Base-by-base conservation (phyloP, 345 rosid genomes). In the Aurinia saxatilis region DNA sequence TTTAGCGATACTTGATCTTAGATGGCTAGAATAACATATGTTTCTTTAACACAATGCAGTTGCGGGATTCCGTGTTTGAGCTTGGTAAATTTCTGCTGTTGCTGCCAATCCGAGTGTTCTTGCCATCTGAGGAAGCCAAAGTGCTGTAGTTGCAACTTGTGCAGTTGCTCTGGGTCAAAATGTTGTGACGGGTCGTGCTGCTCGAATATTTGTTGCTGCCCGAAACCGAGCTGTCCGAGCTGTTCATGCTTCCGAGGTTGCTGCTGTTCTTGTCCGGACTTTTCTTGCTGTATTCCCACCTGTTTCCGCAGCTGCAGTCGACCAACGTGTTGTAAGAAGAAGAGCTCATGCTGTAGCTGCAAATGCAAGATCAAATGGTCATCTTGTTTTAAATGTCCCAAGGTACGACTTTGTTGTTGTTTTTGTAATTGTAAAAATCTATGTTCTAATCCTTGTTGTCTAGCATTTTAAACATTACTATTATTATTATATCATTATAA, bases 61-160 rank as follows among this genome's bases (percentile, higher is more conserved):
- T 78, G 90, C 47, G 76, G 87, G 67, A 35, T 69, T 7, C 83
- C 88, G 39, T 81, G 96, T 45, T 76, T 79, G 45, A 84, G 71
- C 42, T 48, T 84, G 48, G 81, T 82, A 10, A 84, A 88, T 86
- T 76, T 86, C 41, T 86, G 89, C 58, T 85, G 96, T 66, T 80
- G 90, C 83, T 84, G 86, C 58, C 73, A 33, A 71, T 79, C 96
- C 37, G 66, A 57, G 25, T 81, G 87, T 63, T 79, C 84, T 7
- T 72, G 76, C 68, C 68, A 62, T 63, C 58, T 66, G 5, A 66
- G 68, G 69, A 65, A 75, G 63, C 87, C 96, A 0, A 64, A 68
- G 39, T 79, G 93, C 81, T 70, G 71, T 13, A 55, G 34, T 30
- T 76, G 80, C 35, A 48, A 54, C 31, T 73, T 67, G 66, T 67